Base-by-base conservation (phyloP, 2,329 filamentous ascomycete genomes). In the Xylaria hypoxylon region DNA sequence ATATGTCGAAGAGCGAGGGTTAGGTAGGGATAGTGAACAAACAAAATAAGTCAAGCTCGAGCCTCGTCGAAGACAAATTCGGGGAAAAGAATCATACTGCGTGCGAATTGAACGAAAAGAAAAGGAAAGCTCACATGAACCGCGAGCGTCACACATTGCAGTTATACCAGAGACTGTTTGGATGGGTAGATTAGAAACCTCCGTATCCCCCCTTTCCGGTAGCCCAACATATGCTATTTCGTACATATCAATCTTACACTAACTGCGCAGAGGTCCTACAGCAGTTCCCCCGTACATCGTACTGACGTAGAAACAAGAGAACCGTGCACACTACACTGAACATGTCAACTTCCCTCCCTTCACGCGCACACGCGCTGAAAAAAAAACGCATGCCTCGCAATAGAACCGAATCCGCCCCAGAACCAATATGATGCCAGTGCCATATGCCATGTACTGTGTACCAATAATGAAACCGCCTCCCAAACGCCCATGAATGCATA, bases 401-500 rank as follows among this genome's bases (percentile, higher is more conserved):
- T 47, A 58, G 2, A 42, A 26, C 62, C 44, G 44, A 7, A 42
- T 2, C 38, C 38, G 15, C 26, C 24, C n/a, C 19, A 22, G 22
- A 50, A 56, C 22, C 51, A 42, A 42, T 8, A 63, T 53, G 45
- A 60, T 58, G 55, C 56, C 22, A 53, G n/a, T 51, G 28, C 53
- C 52, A n/a, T 44, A 55, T 62, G 57, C 58, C 57, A 31, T 55
- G 57, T 69, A 47, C 64, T 47, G 58, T 63, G 44, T 62, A 57
- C 61, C 52, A 19, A 51, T 57, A 35, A 65, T 35, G 24, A 67
- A 55, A 48, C 26, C 24, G 19, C 58, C 59, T 38, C 61, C 57
- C 26, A 62, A 67, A 69, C 64, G 61, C 67, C 67, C 40, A 45
- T 45, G 11, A 42, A 69, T 67, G 64, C 67, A 67, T 52, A 45